Evolutionary conservation across 257 asterid species (phyloP), one percentile per base, ranked within the genome.

Genomic region (Jacaranda copaia): DNA sequence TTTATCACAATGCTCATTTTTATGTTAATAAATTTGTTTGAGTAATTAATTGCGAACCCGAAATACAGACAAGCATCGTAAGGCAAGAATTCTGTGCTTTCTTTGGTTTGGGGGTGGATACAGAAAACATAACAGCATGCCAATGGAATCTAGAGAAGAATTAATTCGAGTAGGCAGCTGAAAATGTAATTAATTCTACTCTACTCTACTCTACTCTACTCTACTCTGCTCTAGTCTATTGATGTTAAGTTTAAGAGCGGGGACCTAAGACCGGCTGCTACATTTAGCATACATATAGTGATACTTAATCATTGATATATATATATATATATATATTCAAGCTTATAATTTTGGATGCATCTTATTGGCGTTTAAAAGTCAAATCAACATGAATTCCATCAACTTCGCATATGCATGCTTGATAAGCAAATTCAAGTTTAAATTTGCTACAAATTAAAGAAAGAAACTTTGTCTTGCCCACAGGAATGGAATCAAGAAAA

Each of bases 281-380:
- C 15, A 39, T 15, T 6, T 9, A 56, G 48, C 35, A 25, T 62
- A 57, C 16, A 25, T 55, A 57, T 70, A 66, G 74, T 80, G 74
- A 73, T 72, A 69, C 51, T 38, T 73, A 79, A 66, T 84, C 79
- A 77, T 79, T 81, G 87, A 61, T 55, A 81, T 39, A 32, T 36
- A 16, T 25, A 38, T 15, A n/a, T n/a, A 49, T 60, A 12, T 19
- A 61, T 5, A 73, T 48, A 38, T 65, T 64, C 55, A 43, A 45
- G 36, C 74, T 36, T 46, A 48, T 38, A 10, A 57, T 64, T 81
- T 78, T 6, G 75, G 72, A 78, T 35, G 62, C 39, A 58, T 48
- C 72, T 49, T 20, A 60, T 67, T 77, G 72, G 68, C 40, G 58
- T 36, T 49, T 16, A 53, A 82, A 25, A 73, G 82, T 77, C 88